Conservation (phyloP, 106 monocot genomes). For the Xerophyta viscosa region DNA sequence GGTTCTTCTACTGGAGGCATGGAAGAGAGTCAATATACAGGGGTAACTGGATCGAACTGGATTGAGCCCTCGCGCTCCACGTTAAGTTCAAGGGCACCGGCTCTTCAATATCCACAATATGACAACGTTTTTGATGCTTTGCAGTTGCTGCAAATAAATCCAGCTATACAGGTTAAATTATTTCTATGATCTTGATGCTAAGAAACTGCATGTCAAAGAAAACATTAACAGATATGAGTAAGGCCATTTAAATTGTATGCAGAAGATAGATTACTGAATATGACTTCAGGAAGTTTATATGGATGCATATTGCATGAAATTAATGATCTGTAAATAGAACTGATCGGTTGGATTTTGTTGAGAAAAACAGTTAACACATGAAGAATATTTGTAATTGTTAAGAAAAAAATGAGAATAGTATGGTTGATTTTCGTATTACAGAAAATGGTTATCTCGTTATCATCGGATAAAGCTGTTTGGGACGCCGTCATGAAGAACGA, state of each 20-base stretch:
- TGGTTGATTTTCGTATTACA: constrained; percentile 12
- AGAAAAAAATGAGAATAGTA: not conserved
- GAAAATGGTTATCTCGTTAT: constrained; percentile 71
- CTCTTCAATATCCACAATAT: constrained; percentile 11
- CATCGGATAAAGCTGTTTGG: constrained; percentile 80
- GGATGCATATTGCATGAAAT: too few species aligned
- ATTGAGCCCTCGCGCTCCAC: constrained; percentile 42
- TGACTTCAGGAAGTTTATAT: too few species aligned
- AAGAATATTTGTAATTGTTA: not conserved
- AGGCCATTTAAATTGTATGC: too few species aligned
- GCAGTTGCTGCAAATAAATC: constrained; percentile 35
- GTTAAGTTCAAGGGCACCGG: constrained; percentile 13
- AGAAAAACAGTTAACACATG: too few species aligned
- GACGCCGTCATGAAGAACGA: constrained; percentile 91
- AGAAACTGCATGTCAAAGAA: too few species aligned
- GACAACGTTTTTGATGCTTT: constrained; percentile 49
- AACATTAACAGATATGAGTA: too few species aligned
- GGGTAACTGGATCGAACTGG: constrained; percentile 38
- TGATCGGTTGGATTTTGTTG: too few species aligned
- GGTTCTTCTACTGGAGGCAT: constrained; percentile 2
- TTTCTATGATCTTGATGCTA: not conserved
- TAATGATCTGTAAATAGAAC: too few species aligned
- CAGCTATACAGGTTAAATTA: constrained; percentile 45
- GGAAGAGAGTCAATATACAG: too few species aligned
- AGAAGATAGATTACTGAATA: too few species aligned